Percentiles rank a stretch among this genome's conserved stretches.
These are phyloP conservation scores for Penicillium pulvis DNA, from an alignment of 495 filamentous ascomycete species.

Conservation along the genomic window DNA sequence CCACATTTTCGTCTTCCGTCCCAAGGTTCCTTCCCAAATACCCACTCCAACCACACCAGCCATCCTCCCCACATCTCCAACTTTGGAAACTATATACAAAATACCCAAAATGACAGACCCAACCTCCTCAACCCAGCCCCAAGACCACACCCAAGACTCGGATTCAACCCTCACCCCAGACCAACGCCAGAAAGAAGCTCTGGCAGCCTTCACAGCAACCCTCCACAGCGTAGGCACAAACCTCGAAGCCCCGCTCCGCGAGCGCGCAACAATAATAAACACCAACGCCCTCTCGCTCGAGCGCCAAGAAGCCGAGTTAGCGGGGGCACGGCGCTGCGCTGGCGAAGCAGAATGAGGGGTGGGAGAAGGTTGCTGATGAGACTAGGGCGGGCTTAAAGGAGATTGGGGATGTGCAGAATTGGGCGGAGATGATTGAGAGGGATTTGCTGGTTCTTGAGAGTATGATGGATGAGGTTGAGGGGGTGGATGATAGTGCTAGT, in stretches of 20 bases:
- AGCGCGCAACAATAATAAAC: constrained; percentile 76
- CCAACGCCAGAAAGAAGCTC: constrained; percentile 58
- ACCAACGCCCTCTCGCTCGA: constrained; percentile 67
- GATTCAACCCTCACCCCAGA: constrained; percentile 11
- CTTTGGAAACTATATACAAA: background rate
- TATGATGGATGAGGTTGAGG: constrained; percentile 68
- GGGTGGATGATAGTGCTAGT: constrained; percentile 15
- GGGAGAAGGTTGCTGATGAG: constrained; percentile 66
- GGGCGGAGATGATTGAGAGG: constrained; percentile 93
- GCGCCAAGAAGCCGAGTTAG: constrained; percentile 72
- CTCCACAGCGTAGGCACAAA: constrained; percentile 70
- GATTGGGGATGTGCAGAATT: constrained; percentile 95
- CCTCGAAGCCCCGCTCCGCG: constrained; percentile 67
- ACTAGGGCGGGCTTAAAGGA: constrained; percentile 79
- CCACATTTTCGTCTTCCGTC: background rate
- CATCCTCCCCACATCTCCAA: background rate
- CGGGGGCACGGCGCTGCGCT: constrained; percentile 65
- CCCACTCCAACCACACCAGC: background rate
- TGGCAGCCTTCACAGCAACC: constrained; percentile 74
- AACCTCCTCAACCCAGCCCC: background rate
- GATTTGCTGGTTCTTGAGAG: constrained; percentile 89
- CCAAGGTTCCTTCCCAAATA: background rate
- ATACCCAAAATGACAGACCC: background rate
- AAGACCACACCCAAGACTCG: background rate
- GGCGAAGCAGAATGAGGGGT: constrained; percentile 68